These are phyloP conservation scores for Colletotrichum tropicicola DNA, from an alignment of 2,329 filamentous ascomycete species.

Conservation along the genomic window DNA sequence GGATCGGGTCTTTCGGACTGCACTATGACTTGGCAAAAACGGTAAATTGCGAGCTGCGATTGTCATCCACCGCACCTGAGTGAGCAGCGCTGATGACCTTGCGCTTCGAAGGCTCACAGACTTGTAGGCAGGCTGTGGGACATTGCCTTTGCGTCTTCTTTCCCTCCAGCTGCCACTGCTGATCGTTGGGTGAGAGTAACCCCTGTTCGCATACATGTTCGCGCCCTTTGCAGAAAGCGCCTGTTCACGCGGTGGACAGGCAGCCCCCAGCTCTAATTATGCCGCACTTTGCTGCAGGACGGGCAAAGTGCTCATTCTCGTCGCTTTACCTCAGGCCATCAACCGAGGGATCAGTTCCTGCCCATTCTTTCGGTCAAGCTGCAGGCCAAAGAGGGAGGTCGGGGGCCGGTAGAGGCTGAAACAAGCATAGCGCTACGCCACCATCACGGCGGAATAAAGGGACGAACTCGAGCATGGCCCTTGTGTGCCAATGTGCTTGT, in stretches of 20 bases:
- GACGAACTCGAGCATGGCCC: conserved; percentile 16
- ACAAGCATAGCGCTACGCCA: conserved; percentile 17
- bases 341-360: no score
- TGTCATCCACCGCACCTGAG: not conserved
- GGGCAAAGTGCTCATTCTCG: no score
- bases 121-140: no score
- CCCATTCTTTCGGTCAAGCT: not conserved
- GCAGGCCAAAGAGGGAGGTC: not conserved
- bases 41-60: not conserved
- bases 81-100: not conserved
- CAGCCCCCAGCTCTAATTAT: no score
- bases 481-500: not conserved
- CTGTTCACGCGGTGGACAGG: no score
- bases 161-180: no score
- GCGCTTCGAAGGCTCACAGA: no score
- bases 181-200: conserved; percentile 1
- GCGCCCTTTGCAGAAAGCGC: no score
- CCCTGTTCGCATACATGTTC: not conserved
- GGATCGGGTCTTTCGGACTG: conserved; percentile 14
- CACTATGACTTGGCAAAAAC: conserved; percentile 20
- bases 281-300: no score
- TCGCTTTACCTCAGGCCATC: no score
- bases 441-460: conserved; percentile 6
- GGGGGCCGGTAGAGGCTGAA: conserved; percentile 11
- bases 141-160: no score